Evolutionary conservation across 441 rosid species (phyloP).

Genomic region (Iberis amara): DNA sequence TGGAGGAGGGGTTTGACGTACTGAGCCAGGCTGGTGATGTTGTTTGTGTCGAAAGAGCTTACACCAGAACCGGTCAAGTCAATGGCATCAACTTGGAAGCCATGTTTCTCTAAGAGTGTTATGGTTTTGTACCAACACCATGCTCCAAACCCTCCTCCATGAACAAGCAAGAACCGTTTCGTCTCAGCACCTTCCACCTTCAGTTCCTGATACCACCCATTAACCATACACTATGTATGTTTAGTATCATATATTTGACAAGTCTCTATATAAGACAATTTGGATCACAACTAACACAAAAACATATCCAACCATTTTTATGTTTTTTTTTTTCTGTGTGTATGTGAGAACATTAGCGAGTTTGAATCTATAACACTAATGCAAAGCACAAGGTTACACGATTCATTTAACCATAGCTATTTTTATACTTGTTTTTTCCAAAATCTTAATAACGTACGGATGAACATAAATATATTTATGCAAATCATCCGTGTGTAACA

Average conservation of each 20-base stretch:
- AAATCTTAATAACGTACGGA: too few species aligned
- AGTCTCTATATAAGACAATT: background rate
- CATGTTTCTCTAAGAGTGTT: constrained; percentile 79
- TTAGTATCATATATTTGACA: background rate
- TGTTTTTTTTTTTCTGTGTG: background rate
- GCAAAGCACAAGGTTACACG: too few species aligned
- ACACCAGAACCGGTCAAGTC: constrained; percentile 88
- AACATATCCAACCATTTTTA: too few species aligned
- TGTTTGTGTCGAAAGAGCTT: constrained; percentile 68
- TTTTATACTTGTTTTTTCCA: too few species aligned
- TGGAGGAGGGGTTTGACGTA: constrained; percentile 76
- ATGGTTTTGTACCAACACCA: constrained; percentile 99
- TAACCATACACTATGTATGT: background rate
- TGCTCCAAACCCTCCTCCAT: constrained; percentile 97
- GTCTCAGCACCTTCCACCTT: constrained; percentile 70
- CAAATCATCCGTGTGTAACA: too few species aligned
- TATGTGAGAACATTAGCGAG: background rate
- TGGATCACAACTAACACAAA: too few species aligned
- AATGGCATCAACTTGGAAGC: constrained; percentile 75
- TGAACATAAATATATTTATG: too few species aligned
- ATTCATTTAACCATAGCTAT: too few species aligned
- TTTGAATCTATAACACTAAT: too few species aligned
- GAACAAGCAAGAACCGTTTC: constrained; percentile 73
- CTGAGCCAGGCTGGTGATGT: constrained; percentile 67
- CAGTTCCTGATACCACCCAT: constrained; percentile 27